Conservation (phyloP, 108 stramenopile species). For the Epithemia pelagica region DNA sequence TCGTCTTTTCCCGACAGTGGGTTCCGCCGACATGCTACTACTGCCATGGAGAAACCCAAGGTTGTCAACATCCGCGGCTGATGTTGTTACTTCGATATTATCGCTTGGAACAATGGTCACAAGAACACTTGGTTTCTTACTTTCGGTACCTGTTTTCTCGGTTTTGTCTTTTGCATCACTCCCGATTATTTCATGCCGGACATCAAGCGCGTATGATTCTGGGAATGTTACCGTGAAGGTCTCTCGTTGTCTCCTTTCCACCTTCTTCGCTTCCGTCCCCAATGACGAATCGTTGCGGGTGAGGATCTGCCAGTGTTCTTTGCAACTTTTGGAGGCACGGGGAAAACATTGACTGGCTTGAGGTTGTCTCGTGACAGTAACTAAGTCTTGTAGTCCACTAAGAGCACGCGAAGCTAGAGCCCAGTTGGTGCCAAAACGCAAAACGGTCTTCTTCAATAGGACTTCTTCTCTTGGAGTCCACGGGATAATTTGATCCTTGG, state of each 20-base stretch:
- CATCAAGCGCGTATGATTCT: not conserved
- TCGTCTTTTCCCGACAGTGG: slow-evolving; percentile 3
- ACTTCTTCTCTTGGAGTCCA: slow-evolving; percentile 55
- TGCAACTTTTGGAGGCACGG: slow-evolving; percentile 47
- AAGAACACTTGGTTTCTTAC: not conserved
- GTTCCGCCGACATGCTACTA: not conserved
- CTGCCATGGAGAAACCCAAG: too few species aligned
- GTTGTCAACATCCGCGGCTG: not conserved
- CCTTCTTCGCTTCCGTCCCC: not conserved
- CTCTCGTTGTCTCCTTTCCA: not conserved
- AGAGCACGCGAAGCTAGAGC: slow-evolving; percentile 38
- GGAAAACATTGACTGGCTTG: slow-evolving; percentile 6
- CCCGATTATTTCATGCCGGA: not conserved
- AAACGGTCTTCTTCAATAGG: slow-evolving; percentile 28
- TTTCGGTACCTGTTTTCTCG: not conserved
- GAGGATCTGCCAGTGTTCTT: slow-evolving; percentile 53
- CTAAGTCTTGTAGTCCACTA: slow-evolving; percentile 21
- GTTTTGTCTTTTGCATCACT: not conserved
- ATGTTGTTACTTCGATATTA: not conserved
- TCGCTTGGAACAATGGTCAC: not conserved
- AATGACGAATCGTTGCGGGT: not conserved
- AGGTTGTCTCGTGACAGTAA: not conserved
- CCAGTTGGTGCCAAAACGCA: slow-evolving; percentile 63
- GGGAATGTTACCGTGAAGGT: not conserved
- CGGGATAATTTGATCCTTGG: slow-evolving; percentile 15